phyloP scores from a whole-genome alignment of 2,329 filamentous ascomycete species.

The Fusarium sp. region DNA sequence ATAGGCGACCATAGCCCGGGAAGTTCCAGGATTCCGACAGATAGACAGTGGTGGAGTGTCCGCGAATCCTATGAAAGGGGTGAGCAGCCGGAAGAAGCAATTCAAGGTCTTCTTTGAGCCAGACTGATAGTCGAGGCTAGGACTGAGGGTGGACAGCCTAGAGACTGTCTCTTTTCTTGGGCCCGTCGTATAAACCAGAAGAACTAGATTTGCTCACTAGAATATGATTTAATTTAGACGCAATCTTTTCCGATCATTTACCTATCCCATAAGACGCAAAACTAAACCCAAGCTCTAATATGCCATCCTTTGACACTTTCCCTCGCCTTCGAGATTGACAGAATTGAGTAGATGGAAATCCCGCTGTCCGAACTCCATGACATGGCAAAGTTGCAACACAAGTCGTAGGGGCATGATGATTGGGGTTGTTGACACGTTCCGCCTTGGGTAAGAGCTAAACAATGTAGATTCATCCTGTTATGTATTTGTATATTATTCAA shows the following conservation, averaged over 20 bases:
- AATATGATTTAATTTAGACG: not conserved
- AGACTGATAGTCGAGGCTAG: not conserved
- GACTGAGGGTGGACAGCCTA: not conserved
- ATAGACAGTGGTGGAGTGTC: not conserved
- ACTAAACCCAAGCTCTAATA: not conserved
- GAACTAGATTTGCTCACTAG: not conserved
- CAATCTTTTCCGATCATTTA: not conserved
- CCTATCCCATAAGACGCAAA: not conserved
- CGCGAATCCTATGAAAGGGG: not conserved
- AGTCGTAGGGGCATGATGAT: not conserved
- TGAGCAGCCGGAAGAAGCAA: not conserved
- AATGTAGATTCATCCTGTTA: not conserved
- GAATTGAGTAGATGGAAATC: not conserved
- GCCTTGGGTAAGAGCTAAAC: not conserved
- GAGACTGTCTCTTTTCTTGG: not conserved
- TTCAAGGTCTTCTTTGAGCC: not conserved
- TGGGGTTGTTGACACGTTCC: not conserved
- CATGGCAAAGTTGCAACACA: not conserved
- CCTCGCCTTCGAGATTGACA: not conserved
- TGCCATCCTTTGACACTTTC: not conserved
- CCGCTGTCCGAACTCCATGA: not conserved
- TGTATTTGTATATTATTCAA: not conserved
- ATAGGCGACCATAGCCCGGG: not conserved
- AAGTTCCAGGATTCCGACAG: not conserved
- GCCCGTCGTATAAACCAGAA: not conserved